phyloP scores from a whole-genome alignment of 2,329 filamentous ascomycete species.

The Coleophoma crateriformis region DNA sequence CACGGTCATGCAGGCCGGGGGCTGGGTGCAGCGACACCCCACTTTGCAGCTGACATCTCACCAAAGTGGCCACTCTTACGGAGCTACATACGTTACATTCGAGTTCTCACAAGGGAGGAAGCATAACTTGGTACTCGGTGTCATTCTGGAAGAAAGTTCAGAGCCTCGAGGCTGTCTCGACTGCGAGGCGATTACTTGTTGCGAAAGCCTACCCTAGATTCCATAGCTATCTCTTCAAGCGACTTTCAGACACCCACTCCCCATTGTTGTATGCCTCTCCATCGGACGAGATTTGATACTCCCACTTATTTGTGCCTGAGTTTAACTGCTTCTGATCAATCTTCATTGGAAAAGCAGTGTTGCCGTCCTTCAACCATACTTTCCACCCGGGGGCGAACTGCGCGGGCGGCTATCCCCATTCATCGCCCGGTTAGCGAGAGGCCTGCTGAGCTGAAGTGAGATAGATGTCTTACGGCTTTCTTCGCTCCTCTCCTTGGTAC shows the following conservation, averaged over 20 bases:
- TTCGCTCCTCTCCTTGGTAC: neutral
- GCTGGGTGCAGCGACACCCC: neutral
- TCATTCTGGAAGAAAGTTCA: neutral
- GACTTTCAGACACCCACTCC: neutral
- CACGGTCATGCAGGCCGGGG: neutral
- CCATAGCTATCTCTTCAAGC: neutral
- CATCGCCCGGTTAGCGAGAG: neutral
- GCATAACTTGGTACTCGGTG: neutral
- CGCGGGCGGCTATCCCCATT: neutral
- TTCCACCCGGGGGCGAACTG: neutral
- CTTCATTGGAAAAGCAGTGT: neutral
- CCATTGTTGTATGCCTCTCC: neutral
- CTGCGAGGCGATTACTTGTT: neutral
- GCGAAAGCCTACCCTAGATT: neutral
- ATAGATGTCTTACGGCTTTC: slow-evolving; percentile 1
- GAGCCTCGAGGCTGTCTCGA: neutral
- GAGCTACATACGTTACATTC: neutral
- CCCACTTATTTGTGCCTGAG: neutral
- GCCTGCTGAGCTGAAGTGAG: neutral
- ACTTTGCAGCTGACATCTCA: neutral
- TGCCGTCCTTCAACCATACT: neutral
- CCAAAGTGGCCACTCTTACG: neutral
- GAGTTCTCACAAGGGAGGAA: neutral
- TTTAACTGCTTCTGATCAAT: neutral
- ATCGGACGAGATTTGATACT: slow-evolving; percentile 1